phyloP scores from a whole-genome alignment of 768 basidiomycete species.

The Auricularia sp. region DNA sequence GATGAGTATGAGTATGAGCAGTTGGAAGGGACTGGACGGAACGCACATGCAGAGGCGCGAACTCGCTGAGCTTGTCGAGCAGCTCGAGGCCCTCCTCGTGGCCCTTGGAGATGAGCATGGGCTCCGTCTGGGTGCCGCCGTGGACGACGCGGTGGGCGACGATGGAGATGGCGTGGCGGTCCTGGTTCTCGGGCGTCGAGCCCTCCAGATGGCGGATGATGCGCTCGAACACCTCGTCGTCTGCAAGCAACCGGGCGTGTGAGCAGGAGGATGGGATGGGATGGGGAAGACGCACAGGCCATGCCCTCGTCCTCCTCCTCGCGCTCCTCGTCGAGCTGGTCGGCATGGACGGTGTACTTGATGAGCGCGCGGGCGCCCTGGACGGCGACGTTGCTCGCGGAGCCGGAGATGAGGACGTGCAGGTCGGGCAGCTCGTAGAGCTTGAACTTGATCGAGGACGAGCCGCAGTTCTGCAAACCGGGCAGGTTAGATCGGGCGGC shows the following conservation, averaged over 20 bases:
- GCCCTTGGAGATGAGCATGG: conserved; percentile 56
- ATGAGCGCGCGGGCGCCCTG: conserved; percentile 10
- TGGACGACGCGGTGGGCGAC: conserved; percentile 67
- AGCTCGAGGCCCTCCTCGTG: conserved; percentile 48
- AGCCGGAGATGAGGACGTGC: conserved; percentile 12
- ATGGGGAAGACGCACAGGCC: conserved; percentile 4
- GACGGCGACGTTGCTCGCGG: conserved; percentile 10
- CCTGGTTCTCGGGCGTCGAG: neutral
- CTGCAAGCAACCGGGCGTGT: neutral
- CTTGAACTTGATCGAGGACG: conserved; percentile 20
- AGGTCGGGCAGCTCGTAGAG: conserved; percentile 12
- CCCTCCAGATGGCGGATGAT: conserved; percentile 10
- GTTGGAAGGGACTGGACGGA: neutral
- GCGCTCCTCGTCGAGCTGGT: conserved; percentile 6
- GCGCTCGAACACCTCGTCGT: conserved; percentile 1
- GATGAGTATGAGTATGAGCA: neutral
- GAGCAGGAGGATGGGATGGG: neutral
- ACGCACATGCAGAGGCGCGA: conserved; percentile 64
- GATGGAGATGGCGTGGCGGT: neutral
- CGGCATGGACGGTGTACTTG: conserved; percentile 10
- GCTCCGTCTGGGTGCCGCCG: conserved; percentile 68
- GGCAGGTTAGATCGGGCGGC: no score
- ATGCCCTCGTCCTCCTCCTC: conserved; percentile 13
- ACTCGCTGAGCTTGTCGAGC: conserved; percentile 59
- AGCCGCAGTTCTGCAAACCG: conserved; percentile 17